Evolutionary conservation across 2,329 filamentous ascomycete species (phyloP), one percentile per base, ranked within the genome.

Genomic region (Trichoderma koningiopsis): DNA sequence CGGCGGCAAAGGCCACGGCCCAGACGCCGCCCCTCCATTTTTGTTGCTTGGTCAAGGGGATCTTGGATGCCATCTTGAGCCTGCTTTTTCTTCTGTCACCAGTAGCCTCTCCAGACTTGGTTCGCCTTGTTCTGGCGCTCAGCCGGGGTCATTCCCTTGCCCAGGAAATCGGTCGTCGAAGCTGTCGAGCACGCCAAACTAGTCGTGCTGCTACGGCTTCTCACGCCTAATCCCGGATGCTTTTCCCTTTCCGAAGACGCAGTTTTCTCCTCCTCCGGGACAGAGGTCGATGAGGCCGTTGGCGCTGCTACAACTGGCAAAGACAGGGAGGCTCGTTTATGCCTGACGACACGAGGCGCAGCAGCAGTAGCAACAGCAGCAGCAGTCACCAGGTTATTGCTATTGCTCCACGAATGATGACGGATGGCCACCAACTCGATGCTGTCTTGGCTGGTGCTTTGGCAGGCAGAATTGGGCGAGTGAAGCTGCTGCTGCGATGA

Each of bases 1-100:
- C 80, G 70, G 83, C 83, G 3, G 80, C 81, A 71, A 84, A 80
- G 40, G 82, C 83, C 40, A 76, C 79, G n/a, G 84, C 84, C 75
- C 77, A 77, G 67, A 80, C 69, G 68, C 77, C 79, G 56, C 77
- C 72, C 70, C 75, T 77, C 60, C 80, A 68, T 69, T 78, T 80
- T 67, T 80, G 76, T 43, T 77, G 76, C 57, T 71, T 73, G 24
- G 78, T 78, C 75, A 77, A 77, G 10, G 52, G 49, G 29, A 70
- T 33, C 1, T 22, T 37, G 1, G 49, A 58, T 29, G 68, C 35
- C 68, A 70, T 69, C 56, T 55, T 43, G 6, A 19, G 0, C 1
- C 13, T 33, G 4, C 31, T 49, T 66, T 40, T 16, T 29, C 16
- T 19, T 6, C 2, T 22, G 8, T 64, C 66, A 76, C 75, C 75